Conservation (phyloP, 768 basidiomycete species). For the Boletus rex-veris region DNA sequence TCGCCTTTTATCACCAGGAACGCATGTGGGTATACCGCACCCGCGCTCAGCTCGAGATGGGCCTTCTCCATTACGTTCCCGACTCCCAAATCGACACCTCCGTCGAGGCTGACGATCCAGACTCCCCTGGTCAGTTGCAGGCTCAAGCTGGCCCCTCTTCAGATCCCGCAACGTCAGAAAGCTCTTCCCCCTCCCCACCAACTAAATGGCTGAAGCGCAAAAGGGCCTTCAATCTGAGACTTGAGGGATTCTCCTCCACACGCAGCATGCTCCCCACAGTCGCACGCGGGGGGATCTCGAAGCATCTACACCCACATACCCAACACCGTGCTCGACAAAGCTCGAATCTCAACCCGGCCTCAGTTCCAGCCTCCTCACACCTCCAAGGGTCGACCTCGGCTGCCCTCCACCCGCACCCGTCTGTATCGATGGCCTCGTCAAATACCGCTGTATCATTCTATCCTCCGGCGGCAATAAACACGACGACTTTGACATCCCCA, state of each 20-base stretch:
- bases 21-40: conserved; percentile 70
- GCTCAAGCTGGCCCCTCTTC: conserved; percentile 17
- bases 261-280: conserved; percentile 18
- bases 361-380: conserved; percentile 19
- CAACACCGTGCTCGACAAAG: conserved; percentile 31
- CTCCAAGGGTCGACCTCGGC: conserved; percentile 13
- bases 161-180: conserved; percentile 30
- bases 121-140: conserved; percentile 15
- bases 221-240: conserved; percentile 51
- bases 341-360: conserved; percentile 31
- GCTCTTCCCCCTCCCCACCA: conserved; percentile 23
- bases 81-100: conserved; percentile 6
- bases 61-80: conserved; percentile 26
- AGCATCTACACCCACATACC: conserved; percentile 23
- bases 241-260: conserved; percentile 40
- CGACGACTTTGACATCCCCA: conserved; percentile 32
- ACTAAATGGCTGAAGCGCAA: conserved; percentile 55
- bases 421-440: conserved; percentile 15
- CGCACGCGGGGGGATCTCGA: conserved; percentile 25
- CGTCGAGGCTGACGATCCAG: conserved; percentile 17
- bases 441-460: conserved; percentile 23
- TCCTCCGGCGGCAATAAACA: conserved; percentile 29
- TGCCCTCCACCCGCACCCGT: conserved; percentile 15
- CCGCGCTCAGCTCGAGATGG: conserved; percentile 55
- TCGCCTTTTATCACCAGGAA: conserved; percentile 66